phyloP scores from a whole-genome alignment of 2,329 filamentous ascomycete genomes.

The Colletotrichum eleusines region DNA sequence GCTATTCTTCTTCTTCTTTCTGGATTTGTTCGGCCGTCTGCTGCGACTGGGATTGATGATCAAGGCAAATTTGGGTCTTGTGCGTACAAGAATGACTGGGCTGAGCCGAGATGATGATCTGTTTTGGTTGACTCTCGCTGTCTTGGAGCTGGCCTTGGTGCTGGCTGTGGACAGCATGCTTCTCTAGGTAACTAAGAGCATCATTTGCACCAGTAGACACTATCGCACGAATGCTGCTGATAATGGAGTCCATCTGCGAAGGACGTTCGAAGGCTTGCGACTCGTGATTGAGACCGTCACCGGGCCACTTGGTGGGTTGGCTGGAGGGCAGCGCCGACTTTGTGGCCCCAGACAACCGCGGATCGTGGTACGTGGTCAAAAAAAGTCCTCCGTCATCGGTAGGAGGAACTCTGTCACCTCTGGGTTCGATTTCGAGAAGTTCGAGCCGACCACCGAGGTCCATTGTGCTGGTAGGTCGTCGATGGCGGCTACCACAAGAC shows the following conservation, averaged over 20 bases:
- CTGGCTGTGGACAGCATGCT: neutral
- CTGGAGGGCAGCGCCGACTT: neutral
- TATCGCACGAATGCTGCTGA: neutral
- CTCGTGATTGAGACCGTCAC: no score
- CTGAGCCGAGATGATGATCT: neutral
- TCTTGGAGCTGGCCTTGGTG: neutral
- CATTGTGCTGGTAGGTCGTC: no score
- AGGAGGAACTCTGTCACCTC: no score
- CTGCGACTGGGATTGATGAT: neutral
- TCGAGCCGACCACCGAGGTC: neutral
- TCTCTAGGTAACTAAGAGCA: neutral
- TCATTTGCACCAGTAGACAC: neutral
- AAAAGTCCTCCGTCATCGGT: no score
- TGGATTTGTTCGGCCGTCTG: neutral
- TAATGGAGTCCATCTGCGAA: neutral
- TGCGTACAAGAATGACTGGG: neutral
- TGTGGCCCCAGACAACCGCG: no score
- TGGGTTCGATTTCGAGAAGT: no score
- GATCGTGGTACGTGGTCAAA: neutral
- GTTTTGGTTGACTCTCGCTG: neutral
- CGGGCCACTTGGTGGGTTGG: neutral
- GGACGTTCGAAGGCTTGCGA: neutral
- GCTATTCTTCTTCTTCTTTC: neutral
- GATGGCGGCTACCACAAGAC: neutral
- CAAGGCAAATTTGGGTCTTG: no score